Evolutionary conservation across 2,329 filamentous ascomycete species (phyloP), one percentile per base, ranked within the genome.

Genomic region (Geosmithia flava): DNA sequence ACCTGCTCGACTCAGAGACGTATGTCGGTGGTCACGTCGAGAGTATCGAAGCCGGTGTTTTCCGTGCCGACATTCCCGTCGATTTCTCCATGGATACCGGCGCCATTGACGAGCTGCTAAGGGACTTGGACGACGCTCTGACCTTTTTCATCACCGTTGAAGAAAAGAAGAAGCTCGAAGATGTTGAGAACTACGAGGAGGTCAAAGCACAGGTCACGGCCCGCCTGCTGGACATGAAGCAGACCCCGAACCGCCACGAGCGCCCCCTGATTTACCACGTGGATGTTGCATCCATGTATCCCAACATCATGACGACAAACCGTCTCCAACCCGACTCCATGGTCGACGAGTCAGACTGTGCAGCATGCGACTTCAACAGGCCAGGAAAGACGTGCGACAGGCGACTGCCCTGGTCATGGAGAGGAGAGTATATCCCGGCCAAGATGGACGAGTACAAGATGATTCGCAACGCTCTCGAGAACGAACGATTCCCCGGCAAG

Each of bases 281-380:
- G 68, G 93, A 98, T 61, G 94, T 98, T 50, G 93, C 93, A 17
- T 96, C 93, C 51, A 98, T 98, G 93, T 98, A 98, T 62, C 93
- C 93, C 10, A 98, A 98, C 65, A 98, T 98, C 63, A 98, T 98
- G 94, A 98, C 94, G 2, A 98, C 93, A 1, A 98, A 98, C 64
- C 85, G 93, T 63, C 68, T 98, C 44, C 93, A 98, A 57, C 93
- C 93, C 0, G 93, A 98, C 64, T 97, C 93, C n/a, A 95, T 98
- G 89, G 94, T 98, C 48, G 74, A 91, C 45, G 94, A 98, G 62
- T 87, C 90, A 0, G 88, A 95, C 58, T 98, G 94, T 59, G 93
- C 93, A 2, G 90, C 93, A 11, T 98, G 94, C 65, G 94, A 98
- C 63, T 98, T 98, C 72, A 98, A 98, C 56, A 76, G 93, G 43